A percentile compares a stretch with the other conserved stretches of the same genome.
phyloP scores from a whole-genome alignment of 1,284 basidiomycete species.

The Athelia psychrophila region DNA sequence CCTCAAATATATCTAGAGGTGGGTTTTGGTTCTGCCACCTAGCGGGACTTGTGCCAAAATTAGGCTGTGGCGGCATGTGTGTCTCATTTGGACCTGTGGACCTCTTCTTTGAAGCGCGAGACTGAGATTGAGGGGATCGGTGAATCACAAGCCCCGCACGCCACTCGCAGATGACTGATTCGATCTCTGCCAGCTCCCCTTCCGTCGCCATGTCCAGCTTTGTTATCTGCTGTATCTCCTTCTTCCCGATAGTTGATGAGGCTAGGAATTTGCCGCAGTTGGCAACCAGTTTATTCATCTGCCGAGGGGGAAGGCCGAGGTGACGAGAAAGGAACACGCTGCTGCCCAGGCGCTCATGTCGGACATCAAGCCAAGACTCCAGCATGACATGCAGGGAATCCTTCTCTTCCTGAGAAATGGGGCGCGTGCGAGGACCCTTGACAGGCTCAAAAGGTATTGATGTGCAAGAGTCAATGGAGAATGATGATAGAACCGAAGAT shows the following conservation, averaged over 20 bases:
- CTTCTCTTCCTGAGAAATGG: neutral
- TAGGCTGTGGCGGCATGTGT: neutral
- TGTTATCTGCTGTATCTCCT: neutral
- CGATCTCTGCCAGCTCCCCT: neutral
- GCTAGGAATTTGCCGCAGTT: neutral
- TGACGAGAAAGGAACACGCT: neutral
- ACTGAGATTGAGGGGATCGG: neutral
- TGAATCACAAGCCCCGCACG: neutral
- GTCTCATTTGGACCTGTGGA: neutral
- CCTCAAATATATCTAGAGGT: too few species aligned
- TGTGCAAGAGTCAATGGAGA: neutral
- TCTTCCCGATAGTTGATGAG: neutral
- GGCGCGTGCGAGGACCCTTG: neutral
- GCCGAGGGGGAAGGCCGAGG: neutral
- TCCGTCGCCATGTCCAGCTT: neutral
- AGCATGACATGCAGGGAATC: neutral
- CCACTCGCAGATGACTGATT: neutral
- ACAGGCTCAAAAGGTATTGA: neutral
- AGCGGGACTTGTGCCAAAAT: neutral
- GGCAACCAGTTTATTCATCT: neutral
- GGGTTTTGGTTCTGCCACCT: neutral
- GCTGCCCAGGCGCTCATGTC: neutral
- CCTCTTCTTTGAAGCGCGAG: neutral
- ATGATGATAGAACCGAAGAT: neutral
- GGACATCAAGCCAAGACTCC: neutral